Conservation (phyloP, 139 green algal species). For the Tetradesmus obliquus region DNA sequence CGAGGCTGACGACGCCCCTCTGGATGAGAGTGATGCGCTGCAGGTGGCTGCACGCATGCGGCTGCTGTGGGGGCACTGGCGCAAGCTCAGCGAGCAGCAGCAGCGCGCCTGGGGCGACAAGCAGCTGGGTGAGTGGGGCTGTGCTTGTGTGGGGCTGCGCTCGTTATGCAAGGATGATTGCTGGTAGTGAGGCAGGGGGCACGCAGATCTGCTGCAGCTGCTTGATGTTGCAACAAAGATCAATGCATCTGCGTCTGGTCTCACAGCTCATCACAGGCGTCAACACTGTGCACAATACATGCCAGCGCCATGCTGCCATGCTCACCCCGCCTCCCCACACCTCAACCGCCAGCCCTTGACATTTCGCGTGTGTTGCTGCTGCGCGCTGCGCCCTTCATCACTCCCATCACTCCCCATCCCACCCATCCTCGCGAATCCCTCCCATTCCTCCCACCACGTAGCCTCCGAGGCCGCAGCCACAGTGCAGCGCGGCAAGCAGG, state of each 20-base stretch:
- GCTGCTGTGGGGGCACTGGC: constrained; percentile 30
- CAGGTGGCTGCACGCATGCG: constrained; percentile 13
- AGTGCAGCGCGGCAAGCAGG: background rate
- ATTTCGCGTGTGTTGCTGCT: background rate
- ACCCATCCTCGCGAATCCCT: no score
- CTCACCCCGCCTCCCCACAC: no score
- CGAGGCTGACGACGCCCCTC: constrained; percentile 21
- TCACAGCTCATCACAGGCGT: background rate
- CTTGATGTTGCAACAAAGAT: background rate
- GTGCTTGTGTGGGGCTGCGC: background rate
- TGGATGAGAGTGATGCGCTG: constrained; percentile 16
- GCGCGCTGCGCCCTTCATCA: no score
- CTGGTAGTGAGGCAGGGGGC: background rate
- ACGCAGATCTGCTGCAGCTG: background rate
- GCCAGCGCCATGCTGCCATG: no score
- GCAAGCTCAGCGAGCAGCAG: background rate
- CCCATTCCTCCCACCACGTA: background rate
- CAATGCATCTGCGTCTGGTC: background rate
- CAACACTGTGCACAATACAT: background rate
- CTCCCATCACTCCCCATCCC: background rate
- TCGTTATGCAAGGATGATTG: background rate
- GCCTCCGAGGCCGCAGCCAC: background rate
- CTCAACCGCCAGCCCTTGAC: no score
- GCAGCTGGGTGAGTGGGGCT: constrained; percentile 23
- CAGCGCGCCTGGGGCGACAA: constrained; percentile 24